Evolutionary conservation across 2,329 filamentous ascomycete genomes (phyloP), one percentile per base, ranked within the genome.

Genomic region (Capronia americana): DNA sequence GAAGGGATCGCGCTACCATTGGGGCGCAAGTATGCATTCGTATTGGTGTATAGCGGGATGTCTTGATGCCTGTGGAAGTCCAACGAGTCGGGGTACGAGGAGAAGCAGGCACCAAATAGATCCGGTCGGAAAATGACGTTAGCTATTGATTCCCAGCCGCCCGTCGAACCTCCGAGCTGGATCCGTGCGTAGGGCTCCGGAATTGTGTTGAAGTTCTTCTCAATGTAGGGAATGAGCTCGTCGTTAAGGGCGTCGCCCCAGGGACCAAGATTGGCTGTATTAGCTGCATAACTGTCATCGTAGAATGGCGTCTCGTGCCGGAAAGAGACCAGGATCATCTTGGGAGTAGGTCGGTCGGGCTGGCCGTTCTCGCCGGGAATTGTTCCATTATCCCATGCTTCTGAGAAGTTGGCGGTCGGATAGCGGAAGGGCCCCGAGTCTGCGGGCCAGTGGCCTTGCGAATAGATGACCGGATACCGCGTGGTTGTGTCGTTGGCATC

Each of bases 381-480:
- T 2, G 44, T 59, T 17, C 64, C 64, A 48, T 60, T 30, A 26
- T 67, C 56, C 64, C 64, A 67, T n/a, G 34, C 64, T 12, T 53
- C 55, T 6, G 60, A 60, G 64, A 67, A 67, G 23, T 63, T 57
- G 8, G 64, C 58, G 11, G 41, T 66, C 5, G 64, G 59, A 67
- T 67, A 67, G 11, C 64, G 51, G 38, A 63, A 67, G 24, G 55
- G 14, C 2, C 60, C 61, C 12, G 20, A 23, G 17, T 54, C 44
- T 50, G 34, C 60, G 11, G 60, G 60, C 64, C 64, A 67, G 46
- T 67, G 64, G 20, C 64, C 64, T 34, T 67, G 64, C 14, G 53
- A 57, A 53, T 67, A 67, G 30, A 67, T 67, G 38, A 67, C 64
- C 8, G 64, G 64, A 32, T 67, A 67, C 6, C 59, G 60, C 10